These are phyloP conservation scores for Saturnispora galanensis DNA, from an alignment of 805 yeast genomes.

Conservation along the genomic window DNA sequence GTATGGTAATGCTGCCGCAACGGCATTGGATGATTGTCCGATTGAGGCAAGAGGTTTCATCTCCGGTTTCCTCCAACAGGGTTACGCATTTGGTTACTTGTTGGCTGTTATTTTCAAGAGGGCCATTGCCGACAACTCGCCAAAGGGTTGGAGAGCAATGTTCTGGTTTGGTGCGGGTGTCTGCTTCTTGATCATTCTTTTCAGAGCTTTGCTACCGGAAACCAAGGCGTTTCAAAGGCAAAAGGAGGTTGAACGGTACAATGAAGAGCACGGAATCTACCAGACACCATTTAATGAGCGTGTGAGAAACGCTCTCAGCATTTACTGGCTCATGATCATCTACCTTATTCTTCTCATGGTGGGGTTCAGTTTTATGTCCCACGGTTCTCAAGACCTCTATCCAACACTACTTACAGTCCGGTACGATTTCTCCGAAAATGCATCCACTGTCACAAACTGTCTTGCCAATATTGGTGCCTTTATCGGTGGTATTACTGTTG, in stretches of 20 bases:
- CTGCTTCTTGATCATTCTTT: slow-evolving; percentile 31
- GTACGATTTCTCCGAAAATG: slow-evolving; percentile 31
- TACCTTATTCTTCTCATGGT: slow-evolving; percentile 53
- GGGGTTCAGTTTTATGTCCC: slow-evolving; percentile 54
- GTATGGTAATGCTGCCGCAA: slow-evolving; percentile 44
- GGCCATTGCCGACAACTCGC: slow-evolving; percentile 46
- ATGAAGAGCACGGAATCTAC: slow-evolving; percentile 21
- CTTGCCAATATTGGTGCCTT: slow-evolving; percentile 53
- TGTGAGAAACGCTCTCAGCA: slow-evolving; percentile 29
- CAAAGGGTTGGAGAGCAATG: slow-evolving; percentile 51
- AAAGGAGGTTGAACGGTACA: slow-evolving; percentile 27
- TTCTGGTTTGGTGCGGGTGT: slow-evolving; percentile 62
- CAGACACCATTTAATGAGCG: slow-evolving; percentile 27
- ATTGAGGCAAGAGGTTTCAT: slow-evolving; percentile 45
- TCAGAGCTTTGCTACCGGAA: slow-evolving; percentile 38
- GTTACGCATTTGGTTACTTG: slow-evolving; percentile 64
- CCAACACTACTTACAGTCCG: slow-evolving; percentile 45
- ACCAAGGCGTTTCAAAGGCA: slow-evolving; percentile 43
- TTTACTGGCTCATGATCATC: slow-evolving; percentile 49
- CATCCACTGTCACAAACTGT: slow-evolving; percentile 45
- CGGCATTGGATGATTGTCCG: slow-evolving; percentile 47
- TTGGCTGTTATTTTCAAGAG: slow-evolving; percentile 56
- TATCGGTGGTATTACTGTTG: slow-evolving; percentile 45
- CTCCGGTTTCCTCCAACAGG: slow-evolving; percentile 69
- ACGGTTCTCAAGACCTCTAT: slow-evolving; percentile 55